Evolutionary conservation across 2,329 filamentous ascomycete genomes (phyloP).

Genomic region (Hansfordia pulvinata): DNA sequence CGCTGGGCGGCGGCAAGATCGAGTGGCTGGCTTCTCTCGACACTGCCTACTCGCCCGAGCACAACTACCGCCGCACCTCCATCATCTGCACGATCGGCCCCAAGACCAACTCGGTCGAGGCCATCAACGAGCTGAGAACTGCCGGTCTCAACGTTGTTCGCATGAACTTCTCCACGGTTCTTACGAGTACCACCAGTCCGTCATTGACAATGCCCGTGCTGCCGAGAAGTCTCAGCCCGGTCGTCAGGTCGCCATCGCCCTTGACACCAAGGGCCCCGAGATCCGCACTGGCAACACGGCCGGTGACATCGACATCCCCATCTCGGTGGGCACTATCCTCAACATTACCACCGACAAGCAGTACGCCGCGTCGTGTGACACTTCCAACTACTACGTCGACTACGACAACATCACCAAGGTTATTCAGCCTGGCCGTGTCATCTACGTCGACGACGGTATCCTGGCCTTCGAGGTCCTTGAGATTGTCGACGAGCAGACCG

Average conservation of each 20-base stretch:
- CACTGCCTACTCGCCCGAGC: conserved; percentile 74
- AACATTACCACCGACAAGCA: conserved; percentile 96
- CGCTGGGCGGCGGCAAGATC: conserved; percentile 57
- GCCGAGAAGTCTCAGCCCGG: conserved; percentile 68
- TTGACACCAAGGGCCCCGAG: conserved; percentile 57
- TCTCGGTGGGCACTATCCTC: conserved; percentile 69
- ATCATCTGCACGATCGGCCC: conserved; percentile 99
- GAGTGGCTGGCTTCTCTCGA: conserved; percentile 61
- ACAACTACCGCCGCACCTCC: conserved; percentile 89
- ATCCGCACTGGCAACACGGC: conserved; percentile 55
- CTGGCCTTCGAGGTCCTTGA: conserved; percentile 89
- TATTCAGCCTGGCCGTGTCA: conserved; percentile 77
- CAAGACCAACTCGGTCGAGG: conserved; percentile 96
- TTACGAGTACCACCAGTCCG: conserved; percentile 96
- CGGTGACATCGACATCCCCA: conserved; percentile 81
- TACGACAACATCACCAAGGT: conserved; percentile 99
- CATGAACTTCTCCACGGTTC: conserved; percentile 99
- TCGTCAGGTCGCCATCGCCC: conserved; percentile 87
- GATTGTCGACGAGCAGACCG: conserved; percentile 76
- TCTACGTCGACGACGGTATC: conserved; percentile 98
- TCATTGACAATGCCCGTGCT: conserved; percentile 88
- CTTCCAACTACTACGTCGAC: conserved; percentile 69
- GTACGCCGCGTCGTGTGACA: conserved; percentile 73
- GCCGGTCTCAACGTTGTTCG: conserved; percentile 95
- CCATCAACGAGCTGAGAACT: conserved; percentile 85